Evolutionary conservation across 164 flowering plant genomes (phyloP), one percentile per base, ranked within the genome.

Genomic region (Aristolochia californica): DNA sequence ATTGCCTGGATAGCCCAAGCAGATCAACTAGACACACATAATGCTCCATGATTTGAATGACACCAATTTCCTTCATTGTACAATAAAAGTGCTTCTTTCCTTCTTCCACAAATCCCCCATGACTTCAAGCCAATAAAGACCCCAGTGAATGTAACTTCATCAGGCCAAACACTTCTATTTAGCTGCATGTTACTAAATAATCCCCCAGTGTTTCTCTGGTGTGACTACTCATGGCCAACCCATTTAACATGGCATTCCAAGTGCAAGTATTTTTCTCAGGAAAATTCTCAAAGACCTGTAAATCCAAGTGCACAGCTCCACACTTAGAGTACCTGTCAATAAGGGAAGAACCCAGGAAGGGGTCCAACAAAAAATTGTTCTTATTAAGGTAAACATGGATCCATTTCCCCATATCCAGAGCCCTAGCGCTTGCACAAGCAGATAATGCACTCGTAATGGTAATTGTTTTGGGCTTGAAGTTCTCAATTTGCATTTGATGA

Each of bases 21-120:
- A 72, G 72, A 59, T 72, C 75, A 30, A 65, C 72, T 45, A 72
- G 45, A 53, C 75, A 72, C 22, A 67, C 65, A 38, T 68, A 72
- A 27, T 72, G 72, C 59, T 65, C 72, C 24, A 72, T 34, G 18
- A 65, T 38, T 25, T n/a, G 62, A 43, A 45, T 49, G 9, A 72
- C 51, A 8, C 65, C 64, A 30, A 59, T 59, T 23, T 59, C 55
- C 30, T 58, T 65, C 44, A 53, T 50, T 27, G 67, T 68, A 48
- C 47, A 27, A 53, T 67, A 65, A 21, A 72, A 72, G 48, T 65
- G 70, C 59, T 25, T 60, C 21, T 43, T 45, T 15, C 75, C 72
- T 53, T 68, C 65, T n/a, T 72, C 67, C 27, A 65, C 17, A 20
- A 68, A 54, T 16, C 75, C 75, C 40, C 72, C 69, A 65, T 65